Evolutionary conservation across 805 yeast genomes (phyloP), one percentile per base, ranked within the genome.

Genomic region (Kuraishia capsulata): DNA sequence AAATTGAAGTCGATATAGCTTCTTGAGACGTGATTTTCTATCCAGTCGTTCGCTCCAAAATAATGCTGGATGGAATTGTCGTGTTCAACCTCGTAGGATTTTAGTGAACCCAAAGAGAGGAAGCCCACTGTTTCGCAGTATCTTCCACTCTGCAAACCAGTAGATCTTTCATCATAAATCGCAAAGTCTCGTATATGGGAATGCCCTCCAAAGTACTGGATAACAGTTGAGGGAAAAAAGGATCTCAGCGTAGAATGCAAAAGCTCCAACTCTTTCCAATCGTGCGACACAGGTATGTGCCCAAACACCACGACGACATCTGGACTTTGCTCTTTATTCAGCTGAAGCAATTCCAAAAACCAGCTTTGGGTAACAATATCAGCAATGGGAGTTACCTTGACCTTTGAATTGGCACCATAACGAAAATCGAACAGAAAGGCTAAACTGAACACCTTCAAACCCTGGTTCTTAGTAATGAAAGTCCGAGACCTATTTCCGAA

Each of bases 81-180:
- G 20, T 30, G 26, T 20, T 29, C 19, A 18, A 25, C 20, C 34
- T 51, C 40, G n/a, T n/a, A n/a, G n/a, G n/a, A n/a, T 1, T 47
- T 36, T 32, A 61, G 43, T 21, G 56, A 37, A 42, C 69, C 64
- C 18, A 87, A 61, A 20, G 94, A 76, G 10, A 82, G 57, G 71
- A 88, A 90, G 0, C 97, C 97, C n/a, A 84, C 72, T 0, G 97
- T 90, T 54, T 90, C 97, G 52, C 95, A 76, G 54, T 84, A 90
- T 36, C 96, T 66, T 0, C 97, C 97, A 53, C 95, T 84, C 61
- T 90, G 95, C n/a, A 90, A 58, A 0, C 81, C 96, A 0, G 84
- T 76, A 19, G 89, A 71, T 36, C 61, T 62, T 2, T 65, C 60
- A 51, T 90, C 97, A 37, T 78, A 65, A 3, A 74, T 62, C 5